Base-by-base conservation (phyloP, 2,329 filamentous ascomycete species). In the Arachnopeziza araneosa region DNA sequence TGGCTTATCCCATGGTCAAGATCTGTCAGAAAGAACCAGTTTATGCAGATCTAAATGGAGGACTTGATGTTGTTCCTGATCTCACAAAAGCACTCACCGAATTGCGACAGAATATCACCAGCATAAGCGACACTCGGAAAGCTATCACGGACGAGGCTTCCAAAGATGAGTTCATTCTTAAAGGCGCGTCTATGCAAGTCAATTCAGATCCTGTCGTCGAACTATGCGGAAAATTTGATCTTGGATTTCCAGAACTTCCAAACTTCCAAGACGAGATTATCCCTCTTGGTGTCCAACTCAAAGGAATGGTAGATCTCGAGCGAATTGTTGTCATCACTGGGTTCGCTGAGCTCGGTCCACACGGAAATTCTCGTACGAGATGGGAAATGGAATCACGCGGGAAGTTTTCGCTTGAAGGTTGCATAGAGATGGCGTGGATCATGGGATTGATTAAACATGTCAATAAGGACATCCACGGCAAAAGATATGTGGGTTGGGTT, bases 381-480 rank as follows among this genome's bases (percentile, higher is more conserved):
- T 98, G 93, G 93, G 93, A 98, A 80, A 98, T 98, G 92, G 93
- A 98, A 75, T 91, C 93, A 2, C 86, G 91, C 66, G 93, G 93
- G 72, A 85, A 96, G 72, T 97, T 98, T 79, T 97, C 93, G 4
- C 83, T 97, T 9, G 93, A 97, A 76, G 93, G 93, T 36, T 97
- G 92, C 69, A 87, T 98, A 62, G 93, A 98, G 77, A 97, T 98
- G 93, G 92, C 93, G 32, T 98, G 93, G 93, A 90, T 98, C 76
- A 98, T 97, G 93, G 93, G 93, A 70, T 85, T 97, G 61, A 97
- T 98, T 79, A 96, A 93, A 82, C 95, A 98, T 76, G 90, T 96
- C 21, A 86, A 87, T n/a, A n/a, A n/a, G n/a, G n/a, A n/a, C 36
- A 84, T 97, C 73, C 97, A 97, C 80, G 92, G 92, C 74, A 88